Conservation (phyloP, 2,329 filamentous ascomycete species). For the Volutella citrinella region DNA sequence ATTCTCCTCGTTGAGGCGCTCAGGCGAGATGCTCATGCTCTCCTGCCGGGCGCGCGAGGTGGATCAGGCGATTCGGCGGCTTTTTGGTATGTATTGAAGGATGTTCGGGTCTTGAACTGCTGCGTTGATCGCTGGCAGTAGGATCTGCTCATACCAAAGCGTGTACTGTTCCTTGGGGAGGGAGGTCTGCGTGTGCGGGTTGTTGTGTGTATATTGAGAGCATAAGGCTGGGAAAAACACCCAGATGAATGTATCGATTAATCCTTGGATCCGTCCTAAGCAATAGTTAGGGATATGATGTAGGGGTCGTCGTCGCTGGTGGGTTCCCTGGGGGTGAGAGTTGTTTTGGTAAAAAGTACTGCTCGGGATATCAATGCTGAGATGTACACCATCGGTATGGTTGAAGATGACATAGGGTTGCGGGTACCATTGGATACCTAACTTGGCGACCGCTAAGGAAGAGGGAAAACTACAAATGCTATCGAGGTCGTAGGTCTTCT, state of each 20-base stretch:
- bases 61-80: slow-evolving; percentile 1
- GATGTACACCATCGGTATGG: slow-evolving; percentile 1
- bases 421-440: slow-evolving; percentile 3
- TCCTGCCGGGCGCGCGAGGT: slow-evolving; percentile 1
- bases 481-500: slow-evolving; percentile 3
- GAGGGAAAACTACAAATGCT: slow-evolving; percentile 5
- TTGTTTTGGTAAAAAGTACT: background rate
- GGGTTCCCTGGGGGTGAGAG: too few species aligned
- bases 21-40: slow-evolving; percentile 1
- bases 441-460: slow-evolving; percentile 1
- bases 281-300: slow-evolving; percentile 2
- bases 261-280: slow-evolving; percentile 1
- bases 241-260: slow-evolving; percentile 1
- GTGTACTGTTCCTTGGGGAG: too few species aligned
- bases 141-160: slow-evolving; percentile 1
- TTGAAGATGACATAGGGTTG: slow-evolving; percentile 5
- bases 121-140: slow-evolving; percentile 1
- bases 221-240: slow-evolving; percentile 2
- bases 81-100: slow-evolving; percentile 6
- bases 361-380: slow-evolving; percentile 1
- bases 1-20: background rate
- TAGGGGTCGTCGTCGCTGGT: too few species aligned
- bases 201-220: background rate
- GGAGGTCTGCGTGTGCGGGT: too few species aligned
- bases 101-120: slow-evolving; percentile 2